Conservation (phyloP, 257 asterid genomes). For the Coffea eugenioides region DNA sequence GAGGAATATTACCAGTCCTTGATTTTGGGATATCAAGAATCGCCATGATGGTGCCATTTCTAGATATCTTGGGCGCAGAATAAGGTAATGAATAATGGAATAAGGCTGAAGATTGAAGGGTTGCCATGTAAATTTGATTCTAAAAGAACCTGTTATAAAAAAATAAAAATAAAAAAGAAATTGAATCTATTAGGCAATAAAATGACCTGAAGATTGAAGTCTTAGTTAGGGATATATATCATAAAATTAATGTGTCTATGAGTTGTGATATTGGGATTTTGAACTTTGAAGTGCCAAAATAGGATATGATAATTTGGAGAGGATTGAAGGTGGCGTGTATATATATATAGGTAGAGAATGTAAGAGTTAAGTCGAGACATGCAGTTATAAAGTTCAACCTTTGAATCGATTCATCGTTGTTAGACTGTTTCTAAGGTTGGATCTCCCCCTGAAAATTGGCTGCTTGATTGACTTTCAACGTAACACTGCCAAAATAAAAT, state of each 20-base stretch:
- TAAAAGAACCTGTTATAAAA: too few relatives aligned
- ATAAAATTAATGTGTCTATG: too few relatives aligned
- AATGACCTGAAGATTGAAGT: too few relatives aligned
- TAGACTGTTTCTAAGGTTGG: slow-evolving; percentile 19
- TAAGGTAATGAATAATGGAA: background rate
- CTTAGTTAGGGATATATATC: too few relatives aligned
- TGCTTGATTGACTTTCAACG: background rate
- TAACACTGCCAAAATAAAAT: background rate
- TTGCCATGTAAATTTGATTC: slow-evolving; percentile 9
- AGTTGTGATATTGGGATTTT: too few relatives aligned
- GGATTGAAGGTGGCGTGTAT: background rate
- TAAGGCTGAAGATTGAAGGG: slow-evolving; percentile 16
- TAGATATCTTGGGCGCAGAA: background rate
- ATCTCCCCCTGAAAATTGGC: background rate
- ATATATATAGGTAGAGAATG: background rate
- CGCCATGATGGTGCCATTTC: background rate
- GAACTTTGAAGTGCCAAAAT: too few relatives aligned
- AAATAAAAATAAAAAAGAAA: too few relatives aligned
- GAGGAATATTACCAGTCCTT: background rate
- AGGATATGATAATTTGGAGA: too few relatives aligned
- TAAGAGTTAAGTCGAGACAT: background rate
- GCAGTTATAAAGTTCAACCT: slow-evolving; percentile 10
- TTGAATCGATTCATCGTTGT: slow-evolving; percentile 22
- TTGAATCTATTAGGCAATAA: too few relatives aligned
- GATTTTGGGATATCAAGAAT: slow-evolving; percentile 19